phyloP scores from a whole-genome alignment of 2,329 filamentous ascomycete genomes.

The Sporothrix pallida region DNA sequence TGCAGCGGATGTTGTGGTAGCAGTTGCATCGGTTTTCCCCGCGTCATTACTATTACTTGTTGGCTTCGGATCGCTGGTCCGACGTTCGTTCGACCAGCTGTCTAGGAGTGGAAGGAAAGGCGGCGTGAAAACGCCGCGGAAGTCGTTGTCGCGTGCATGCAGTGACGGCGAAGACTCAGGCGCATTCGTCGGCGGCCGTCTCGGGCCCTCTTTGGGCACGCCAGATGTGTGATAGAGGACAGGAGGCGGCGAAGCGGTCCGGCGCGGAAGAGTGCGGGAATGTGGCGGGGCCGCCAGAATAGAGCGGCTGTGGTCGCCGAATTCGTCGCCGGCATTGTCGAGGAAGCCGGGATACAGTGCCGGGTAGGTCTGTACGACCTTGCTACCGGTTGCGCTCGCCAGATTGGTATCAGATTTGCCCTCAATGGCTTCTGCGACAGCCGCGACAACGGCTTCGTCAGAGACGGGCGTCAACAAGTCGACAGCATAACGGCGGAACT shows the following conservation, averaged over 20 bases:
- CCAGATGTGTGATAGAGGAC: slow-evolving; percentile 50
- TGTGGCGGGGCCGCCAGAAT: slow-evolving; percentile 30
- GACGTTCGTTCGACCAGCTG: slow-evolving; percentile 41
- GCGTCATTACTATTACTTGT: slow-evolving; percentile 34
- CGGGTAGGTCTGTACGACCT: slow-evolving; percentile 51
- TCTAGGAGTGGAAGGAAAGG: slow-evolving; percentile 67
- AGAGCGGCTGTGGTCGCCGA: slow-evolving; percentile 42
- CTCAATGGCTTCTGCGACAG: slow-evolving; percentile 54
- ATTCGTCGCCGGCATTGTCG: slow-evolving; percentile 33
- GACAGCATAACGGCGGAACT: slow-evolving; percentile 62
- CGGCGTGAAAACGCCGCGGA: slow-evolving; percentile 68
- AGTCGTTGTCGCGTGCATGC: slow-evolving; percentile 59
- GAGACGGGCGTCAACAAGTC: slow-evolving; percentile 56
- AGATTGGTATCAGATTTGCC: slow-evolving; percentile 46
- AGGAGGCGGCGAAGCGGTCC: slow-evolving; percentile 48
- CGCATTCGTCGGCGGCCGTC: slow-evolving; percentile 19
- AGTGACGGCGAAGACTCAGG: slow-evolving; percentile 34
- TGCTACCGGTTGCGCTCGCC: slow-evolving; percentile 7
- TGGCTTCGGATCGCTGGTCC: slow-evolving; percentile 21
- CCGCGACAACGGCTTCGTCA: slow-evolving; percentile 54
- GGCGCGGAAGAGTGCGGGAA: slow-evolving; percentile 36
- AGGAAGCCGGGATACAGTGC: slow-evolving; percentile 46
- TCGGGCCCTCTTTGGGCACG: slow-evolving; percentile 46
- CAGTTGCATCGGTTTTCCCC: slow-evolving; percentile 26
- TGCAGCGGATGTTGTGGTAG: slow-evolving; percentile 23